Evolutionary conservation across 2,329 filamentous ascomycete genomes (phyloP), one percentile per base, ranked within the genome.

Genomic region (Tetracladium maxilliforme): DNA sequence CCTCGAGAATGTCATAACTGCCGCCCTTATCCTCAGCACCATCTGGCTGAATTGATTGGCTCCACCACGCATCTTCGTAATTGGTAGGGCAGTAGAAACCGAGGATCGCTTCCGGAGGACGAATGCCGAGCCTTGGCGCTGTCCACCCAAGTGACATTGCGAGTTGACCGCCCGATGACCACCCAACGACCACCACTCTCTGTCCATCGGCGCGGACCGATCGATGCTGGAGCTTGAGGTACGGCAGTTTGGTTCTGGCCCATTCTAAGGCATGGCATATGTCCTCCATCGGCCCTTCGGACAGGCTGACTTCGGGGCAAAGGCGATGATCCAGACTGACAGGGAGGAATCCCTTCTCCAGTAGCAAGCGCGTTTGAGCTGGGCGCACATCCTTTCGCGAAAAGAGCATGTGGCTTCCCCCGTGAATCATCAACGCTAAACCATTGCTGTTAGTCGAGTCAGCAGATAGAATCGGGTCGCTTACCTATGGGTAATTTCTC

Each of bases 301-400:
- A 23, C 4, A 67, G 34, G 12, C 40, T 53, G 4, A 52, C 43
- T 21, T 64, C 57, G 0, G 61, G 62, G 28, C 60, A 65, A 2
- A 67, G 47, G 1, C 59, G 42, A 31, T 65, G 61, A 34, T 66
- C 61, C 1, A 64, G 26, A 30, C 53, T 59, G 8, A 67, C 38
- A 1, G 61, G 57, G 3, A 64, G 36, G 20, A 64, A 45, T 1
- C 56, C 53, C 5, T 37, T 24, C 1, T 40, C 29, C 1, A 63
- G 41, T 0, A 64, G 43, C 2, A 40, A 29, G 5, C 36, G 25
- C 0, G 43, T 52, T 27, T 64, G 60, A 4, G 29, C 23, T 3
- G 45, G 42, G 3, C 48, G 39, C 5, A 59, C 34, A 6, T 47
- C 51, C 21, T 47, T 46, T 6, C 53, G 42, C 1, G 47, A 49